A percentile compares a stretch with the other conserved stretches of the same genome.
These are phyloP conservation scores for Phylloporus sp. DNA, from an alignment of 768 basidiomycete genomes.

Conservation along the genomic window DNA sequence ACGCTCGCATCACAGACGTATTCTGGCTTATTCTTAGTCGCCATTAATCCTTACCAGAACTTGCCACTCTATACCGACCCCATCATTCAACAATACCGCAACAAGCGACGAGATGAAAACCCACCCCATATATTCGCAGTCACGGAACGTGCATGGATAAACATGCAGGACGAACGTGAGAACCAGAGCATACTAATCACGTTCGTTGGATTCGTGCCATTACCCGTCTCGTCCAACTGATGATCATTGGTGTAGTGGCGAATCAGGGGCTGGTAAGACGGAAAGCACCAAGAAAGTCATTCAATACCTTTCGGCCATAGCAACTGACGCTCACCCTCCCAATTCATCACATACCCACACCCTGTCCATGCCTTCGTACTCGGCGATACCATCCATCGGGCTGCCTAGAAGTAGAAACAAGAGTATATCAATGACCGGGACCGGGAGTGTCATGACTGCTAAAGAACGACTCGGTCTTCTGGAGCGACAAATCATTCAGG, in stretches of 20 bases:
- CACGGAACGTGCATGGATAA: slow-evolving; percentile 96
- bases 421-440: slow-evolving; percentile 43
- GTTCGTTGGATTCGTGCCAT: slow-evolving; percentile 43
- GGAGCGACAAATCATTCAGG: slow-evolving; percentile 94
- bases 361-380: slow-evolving; percentile 52
- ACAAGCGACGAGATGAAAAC: slow-evolving; percentile 83
- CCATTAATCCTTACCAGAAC: slow-evolving; percentile 94
- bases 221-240: slow-evolving; percentile 9
- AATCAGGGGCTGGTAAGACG: slow-evolving; percentile 98
- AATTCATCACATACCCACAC: slow-evolving; percentile 62
- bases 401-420: slow-evolving; percentile 64
- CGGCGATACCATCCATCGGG: slow-evolving; percentile 59
- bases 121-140: slow-evolving; percentile 97
- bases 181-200: slow-evolving; percentile 98
- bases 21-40: slow-evolving; percentile 95
- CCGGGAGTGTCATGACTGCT: slow-evolving; percentile 45
- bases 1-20: slow-evolving; percentile 59
- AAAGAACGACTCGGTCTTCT: slow-evolving; percentile 81
- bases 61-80: slow-evolving; percentile 88
- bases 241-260: slow-evolving; percentile 56
- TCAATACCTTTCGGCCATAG: slow-evolving; percentile 97
- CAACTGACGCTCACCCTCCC: slow-evolving; percentile 65
- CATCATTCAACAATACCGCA: slow-evolving; percentile 87
- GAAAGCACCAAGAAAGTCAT: slow-evolving; percentile 99
- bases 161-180: slow-evolving; percentile 96